phyloP scores from a whole-genome alignment of 2,329 filamentous ascomycete species.

The Sarocladiaceae sp. region DNA sequence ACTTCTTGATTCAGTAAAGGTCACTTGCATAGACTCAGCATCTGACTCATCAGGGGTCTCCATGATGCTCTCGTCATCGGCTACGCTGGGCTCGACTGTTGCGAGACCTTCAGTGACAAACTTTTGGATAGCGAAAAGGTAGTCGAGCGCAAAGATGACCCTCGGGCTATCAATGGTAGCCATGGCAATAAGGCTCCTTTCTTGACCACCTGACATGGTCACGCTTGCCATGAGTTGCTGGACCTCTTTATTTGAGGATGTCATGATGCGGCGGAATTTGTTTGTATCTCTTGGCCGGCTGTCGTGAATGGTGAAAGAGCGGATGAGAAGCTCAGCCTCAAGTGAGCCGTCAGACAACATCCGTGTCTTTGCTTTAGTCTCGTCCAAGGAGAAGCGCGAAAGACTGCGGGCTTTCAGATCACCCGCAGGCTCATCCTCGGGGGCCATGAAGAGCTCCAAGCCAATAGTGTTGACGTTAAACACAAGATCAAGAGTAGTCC shows the following conservation, averaged over 20 bases:
- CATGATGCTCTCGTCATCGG: constrained; percentile 43
- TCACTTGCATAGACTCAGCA: constrained; percentile 48
- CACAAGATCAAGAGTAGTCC: constrained; percentile 89
- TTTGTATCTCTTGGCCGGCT: constrained; percentile 84
- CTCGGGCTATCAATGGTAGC: constrained; percentile 91
- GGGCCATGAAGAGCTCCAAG: constrained; percentile 75
- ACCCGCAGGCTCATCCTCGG: constrained; percentile 70
- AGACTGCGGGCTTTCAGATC: constrained; percentile 74
- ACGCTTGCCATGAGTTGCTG: constrained; percentile 98
- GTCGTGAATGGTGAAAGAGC: constrained; percentile 91
- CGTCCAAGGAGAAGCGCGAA: constrained; percentile 89
- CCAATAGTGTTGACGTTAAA: constrained; percentile 87
- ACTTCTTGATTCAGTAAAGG: constrained; percentile 23
- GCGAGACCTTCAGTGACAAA: constrained; percentile 71
- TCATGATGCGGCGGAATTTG: constrained; percentile 98
- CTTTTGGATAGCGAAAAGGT: constrained; percentile 80
- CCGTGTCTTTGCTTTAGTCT: constrained; percentile 83
- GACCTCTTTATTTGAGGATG: constrained; percentile 86
- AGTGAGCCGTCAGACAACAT: constrained; percentile 89
- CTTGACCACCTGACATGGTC: constrained; percentile 79
- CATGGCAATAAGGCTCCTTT: constrained; percentile 80
- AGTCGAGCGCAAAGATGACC: constrained; percentile 92
- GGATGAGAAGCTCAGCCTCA: constrained; percentile 87
- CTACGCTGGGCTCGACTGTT: constrained; percentile 42
- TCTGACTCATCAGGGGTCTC: constrained; percentile 56